Conservation (phyloP, 345 rosid genomes). For the Sapria himalayana region DNA sequence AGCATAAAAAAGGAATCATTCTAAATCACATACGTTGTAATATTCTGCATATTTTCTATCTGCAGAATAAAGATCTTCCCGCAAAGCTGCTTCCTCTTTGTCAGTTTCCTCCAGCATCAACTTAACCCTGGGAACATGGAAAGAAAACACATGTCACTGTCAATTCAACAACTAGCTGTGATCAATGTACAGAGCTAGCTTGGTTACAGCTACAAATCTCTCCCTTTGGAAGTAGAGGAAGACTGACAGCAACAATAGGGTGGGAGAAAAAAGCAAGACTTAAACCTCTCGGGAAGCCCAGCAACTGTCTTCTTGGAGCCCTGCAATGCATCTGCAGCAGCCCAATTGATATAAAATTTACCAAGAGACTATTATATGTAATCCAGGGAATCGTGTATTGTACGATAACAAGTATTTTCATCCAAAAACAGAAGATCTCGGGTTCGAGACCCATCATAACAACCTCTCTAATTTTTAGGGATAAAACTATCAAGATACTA, state of each 20-base stretch:
- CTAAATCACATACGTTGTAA: constrained; percentile 44
- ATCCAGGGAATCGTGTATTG: not conserved
- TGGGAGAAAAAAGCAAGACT: constrained; percentile 4
- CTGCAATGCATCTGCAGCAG: constrained; percentile 43
- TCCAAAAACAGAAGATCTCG: no score
- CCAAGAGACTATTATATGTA: not conserved
- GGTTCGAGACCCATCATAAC: no score
- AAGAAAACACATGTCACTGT: constrained; percentile 2
- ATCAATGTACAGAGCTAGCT: no score
- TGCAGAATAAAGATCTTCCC: constrained; percentile 85
- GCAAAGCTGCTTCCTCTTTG: constrained; percentile 72
- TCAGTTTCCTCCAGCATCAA: constrained; percentile 86
- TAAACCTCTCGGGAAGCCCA: constrained; percentile 88
- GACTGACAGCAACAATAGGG: constrained; percentile 3
- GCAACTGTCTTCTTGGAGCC: constrained; percentile 52
- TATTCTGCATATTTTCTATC: constrained; percentile 88
- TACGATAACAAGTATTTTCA: no score
- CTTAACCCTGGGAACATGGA: constrained; percentile 45
- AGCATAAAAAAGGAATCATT: no score
- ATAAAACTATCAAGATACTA: no score
- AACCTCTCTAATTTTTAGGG: no score
- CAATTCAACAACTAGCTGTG: no score
- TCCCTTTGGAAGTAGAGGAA: no score
- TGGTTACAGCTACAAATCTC: no score
- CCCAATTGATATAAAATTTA: not conserved